Percentiles rank a stretch among this genome's conserved stretches.
Conservation (phyloP, 129 eudicot species). For the Arctium lappa region DNA sequence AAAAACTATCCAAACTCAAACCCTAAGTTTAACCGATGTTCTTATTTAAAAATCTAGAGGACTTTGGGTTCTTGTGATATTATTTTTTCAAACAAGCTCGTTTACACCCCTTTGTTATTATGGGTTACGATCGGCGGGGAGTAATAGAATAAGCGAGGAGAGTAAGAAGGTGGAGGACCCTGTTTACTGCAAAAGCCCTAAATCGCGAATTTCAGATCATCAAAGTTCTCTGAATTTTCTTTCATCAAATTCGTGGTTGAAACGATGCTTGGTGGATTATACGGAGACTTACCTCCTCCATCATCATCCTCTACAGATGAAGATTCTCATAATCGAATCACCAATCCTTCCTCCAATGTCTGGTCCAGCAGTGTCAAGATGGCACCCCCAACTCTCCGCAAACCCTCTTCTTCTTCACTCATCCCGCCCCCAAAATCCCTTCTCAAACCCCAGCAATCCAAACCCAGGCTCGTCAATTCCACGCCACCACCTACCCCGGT, state of each 20-base stretch:
- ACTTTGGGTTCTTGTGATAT: too few species aligned
- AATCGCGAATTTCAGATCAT: neutral
- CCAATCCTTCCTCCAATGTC: constrained; percentile 46
- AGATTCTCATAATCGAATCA: constrained; percentile 32
- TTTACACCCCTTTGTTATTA: too few species aligned
- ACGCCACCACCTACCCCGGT: neutral
- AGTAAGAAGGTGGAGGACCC: too few species aligned
- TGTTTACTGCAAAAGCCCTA: neutral
- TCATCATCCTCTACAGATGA: constrained; percentile 72
- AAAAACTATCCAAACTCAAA: too few species aligned
- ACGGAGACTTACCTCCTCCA: constrained; percentile 96
- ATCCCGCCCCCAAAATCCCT: constrained; percentile 50
- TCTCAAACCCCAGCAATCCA: constrained; percentile 29
- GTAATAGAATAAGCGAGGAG: too few species aligned
- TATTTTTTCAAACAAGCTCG: too few species aligned
- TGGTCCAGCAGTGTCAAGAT: constrained; percentile 77
- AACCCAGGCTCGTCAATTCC: constrained; percentile 29
- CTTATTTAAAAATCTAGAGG: too few species aligned
- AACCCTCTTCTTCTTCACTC: constrained; percentile 39
- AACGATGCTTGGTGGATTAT: constrained; percentile 82
- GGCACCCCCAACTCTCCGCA: constrained; percentile 83
- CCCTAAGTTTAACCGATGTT: too few species aligned
- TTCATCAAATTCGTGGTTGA: neutral
- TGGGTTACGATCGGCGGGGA: too few species aligned
- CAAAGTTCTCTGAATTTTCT: neutral